These are phyloP conservation scores for Beta corolliflora DNA, from an alignment of 179 eudicot genomes.

Conservation along the genomic window DNA sequence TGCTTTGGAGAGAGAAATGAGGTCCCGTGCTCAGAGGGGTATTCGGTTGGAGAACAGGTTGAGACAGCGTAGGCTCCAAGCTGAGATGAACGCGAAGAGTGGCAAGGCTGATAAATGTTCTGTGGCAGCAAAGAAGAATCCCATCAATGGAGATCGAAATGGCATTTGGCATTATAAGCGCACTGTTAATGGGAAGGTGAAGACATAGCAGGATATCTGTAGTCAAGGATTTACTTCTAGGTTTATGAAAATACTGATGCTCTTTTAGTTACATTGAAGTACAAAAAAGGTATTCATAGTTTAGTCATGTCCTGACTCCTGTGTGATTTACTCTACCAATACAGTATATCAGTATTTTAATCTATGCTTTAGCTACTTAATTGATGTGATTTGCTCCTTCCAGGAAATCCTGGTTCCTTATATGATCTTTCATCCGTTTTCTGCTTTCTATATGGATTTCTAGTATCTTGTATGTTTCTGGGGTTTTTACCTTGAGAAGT, in stretches of 20 bases:
- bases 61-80: slow-evolving; percentile 83
- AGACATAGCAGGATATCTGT: slow-evolving; percentile 42
- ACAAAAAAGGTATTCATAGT: slow-evolving; percentile 25
- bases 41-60: slow-evolving; percentile 77
- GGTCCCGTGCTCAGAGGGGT: slow-evolving; percentile 58
- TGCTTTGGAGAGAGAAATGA: slow-evolving; percentile 75
- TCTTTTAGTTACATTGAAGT: slow-evolving; percentile 19
- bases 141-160: slow-evolving; percentile 58
- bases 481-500: too few relatives aligned
- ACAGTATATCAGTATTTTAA: slow-evolving; percentile 12
- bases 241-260: slow-evolving; percentile 4
- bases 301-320: slow-evolving; percentile 8
- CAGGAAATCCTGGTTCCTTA: neutral
- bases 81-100: slow-evolving; percentile 59
- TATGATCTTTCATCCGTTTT: neutral
- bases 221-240: slow-evolving; percentile 5
- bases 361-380: slow-evolving; percentile 19
- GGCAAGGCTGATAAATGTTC: slow-evolving; percentile 64
- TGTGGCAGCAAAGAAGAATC: slow-evolving; percentile 75
- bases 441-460: neutral
- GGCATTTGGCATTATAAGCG: slow-evolving; percentile 71
- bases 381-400: slow-evolving; percentile 2
- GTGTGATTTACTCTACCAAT: slow-evolving; percentile 8
- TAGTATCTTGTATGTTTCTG: too few relatives aligned
- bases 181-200: slow-evolving; percentile 67